Evolutionary conservation across 371 early-diverging fungal species (phyloP).

Genomic region (Homolaphlyctis polyrhiza): DNA sequence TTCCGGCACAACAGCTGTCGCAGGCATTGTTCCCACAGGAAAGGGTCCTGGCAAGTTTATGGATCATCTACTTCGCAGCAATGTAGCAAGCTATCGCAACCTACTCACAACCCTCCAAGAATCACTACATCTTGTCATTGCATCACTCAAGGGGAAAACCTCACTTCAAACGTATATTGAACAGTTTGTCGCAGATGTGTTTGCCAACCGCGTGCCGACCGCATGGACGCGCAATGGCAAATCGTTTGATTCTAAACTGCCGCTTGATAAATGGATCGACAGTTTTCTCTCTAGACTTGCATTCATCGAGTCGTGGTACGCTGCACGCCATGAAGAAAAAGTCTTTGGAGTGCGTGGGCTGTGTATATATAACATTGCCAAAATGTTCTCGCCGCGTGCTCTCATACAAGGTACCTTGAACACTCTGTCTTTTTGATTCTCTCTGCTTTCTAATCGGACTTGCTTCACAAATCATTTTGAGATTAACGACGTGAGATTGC

Average conservation of each 20-base stretch:
- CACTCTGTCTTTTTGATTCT: background rate
- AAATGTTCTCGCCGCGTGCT: slow-evolving; percentile 19
- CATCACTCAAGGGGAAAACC: slow-evolving; percentile 4
- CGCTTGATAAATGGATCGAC: slow-evolving; percentile 11
- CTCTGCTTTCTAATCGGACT: background rate
- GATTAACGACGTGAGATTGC: too few relatives aligned
- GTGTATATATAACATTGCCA: slow-evolving; percentile 20
- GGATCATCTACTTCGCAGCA: slow-evolving; percentile 9
- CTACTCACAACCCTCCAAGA: slow-evolving; percentile 3
- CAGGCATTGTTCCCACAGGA: background rate
- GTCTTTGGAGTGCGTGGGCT: background rate
- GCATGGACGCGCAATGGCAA: slow-evolving; percentile 2
- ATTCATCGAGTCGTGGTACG: slow-evolving; percentile 17
- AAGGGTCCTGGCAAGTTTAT: slow-evolving; percentile 9
- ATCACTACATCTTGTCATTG: background rate
- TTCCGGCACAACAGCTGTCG: background rate
- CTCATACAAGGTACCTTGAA: slow-evolving; percentile 16
- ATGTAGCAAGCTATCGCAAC: background rate
- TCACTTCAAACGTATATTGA: slow-evolving; percentile 6
- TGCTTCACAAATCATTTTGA: too few relatives aligned
- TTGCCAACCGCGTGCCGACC: slow-evolving; percentile 7
- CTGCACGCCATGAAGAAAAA: slow-evolving; percentile 5
- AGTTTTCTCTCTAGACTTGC: slow-evolving; percentile 14
- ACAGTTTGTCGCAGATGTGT: slow-evolving; percentile 2
- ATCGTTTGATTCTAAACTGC: background rate